Percentiles rank a stretch among this genome's conserved stretches.
Conservation (phyloP, 2,329 filamentous ascomycete species). For the Aspergillus ochraceus region DNA sequence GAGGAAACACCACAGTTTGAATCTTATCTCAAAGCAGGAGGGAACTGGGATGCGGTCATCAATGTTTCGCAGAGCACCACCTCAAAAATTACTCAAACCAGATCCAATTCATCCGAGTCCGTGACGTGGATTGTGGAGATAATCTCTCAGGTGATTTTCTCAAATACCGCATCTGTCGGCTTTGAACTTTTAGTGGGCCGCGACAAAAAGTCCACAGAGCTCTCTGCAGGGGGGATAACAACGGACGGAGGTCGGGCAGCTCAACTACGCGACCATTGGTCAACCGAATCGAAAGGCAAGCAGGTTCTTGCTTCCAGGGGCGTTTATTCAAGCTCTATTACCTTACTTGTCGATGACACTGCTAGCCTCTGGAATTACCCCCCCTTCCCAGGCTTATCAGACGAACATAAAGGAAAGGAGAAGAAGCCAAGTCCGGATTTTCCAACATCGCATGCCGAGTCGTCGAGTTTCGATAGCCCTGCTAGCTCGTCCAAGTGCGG, state of each 20-base stretch:
- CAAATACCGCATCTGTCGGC: slow-evolving; percentile 78
- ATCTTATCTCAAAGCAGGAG: slow-evolving; percentile 92
- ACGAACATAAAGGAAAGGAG: slow-evolving; percentile 41
- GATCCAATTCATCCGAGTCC: slow-evolving; percentile 33
- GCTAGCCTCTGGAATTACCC: slow-evolving; percentile 92
- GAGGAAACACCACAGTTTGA: slow-evolving; percentile 89
- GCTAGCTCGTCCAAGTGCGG: slow-evolving; percentile 15
- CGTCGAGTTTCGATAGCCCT: slow-evolving; percentile 5
- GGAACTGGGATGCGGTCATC: slow-evolving; percentile 78
- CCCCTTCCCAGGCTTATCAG: slow-evolving; percentile 65
- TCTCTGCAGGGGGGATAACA: slow-evolving; percentile 60
- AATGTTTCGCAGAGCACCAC: slow-evolving; percentile 74
- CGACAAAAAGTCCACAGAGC: slow-evolving; percentile 77
- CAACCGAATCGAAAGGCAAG: slow-evolving; percentile 55
- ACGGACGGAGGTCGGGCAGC: slow-evolving; percentile 58
- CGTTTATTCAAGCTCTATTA: slow-evolving; percentile 79
- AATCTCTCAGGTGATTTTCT: slow-evolving; percentile 91
- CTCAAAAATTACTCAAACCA: slow-evolving; percentile 52
- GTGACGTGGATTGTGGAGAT: slow-evolving; percentile 90
- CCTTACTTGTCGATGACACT: slow-evolving; percentile 81
- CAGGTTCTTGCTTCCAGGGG: slow-evolving; percentile 67
- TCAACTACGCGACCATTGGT: slow-evolving; percentile 73
- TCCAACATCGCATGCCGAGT: slow-evolving; percentile 20
- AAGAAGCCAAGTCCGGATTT: slow-evolving; percentile 19
- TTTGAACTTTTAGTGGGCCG: slow-evolving; percentile 85